These are phyloP conservation scores for Lachancea cidri DNA, from an alignment of 805 yeast genomes.

Conservation along the genomic window DNA sequence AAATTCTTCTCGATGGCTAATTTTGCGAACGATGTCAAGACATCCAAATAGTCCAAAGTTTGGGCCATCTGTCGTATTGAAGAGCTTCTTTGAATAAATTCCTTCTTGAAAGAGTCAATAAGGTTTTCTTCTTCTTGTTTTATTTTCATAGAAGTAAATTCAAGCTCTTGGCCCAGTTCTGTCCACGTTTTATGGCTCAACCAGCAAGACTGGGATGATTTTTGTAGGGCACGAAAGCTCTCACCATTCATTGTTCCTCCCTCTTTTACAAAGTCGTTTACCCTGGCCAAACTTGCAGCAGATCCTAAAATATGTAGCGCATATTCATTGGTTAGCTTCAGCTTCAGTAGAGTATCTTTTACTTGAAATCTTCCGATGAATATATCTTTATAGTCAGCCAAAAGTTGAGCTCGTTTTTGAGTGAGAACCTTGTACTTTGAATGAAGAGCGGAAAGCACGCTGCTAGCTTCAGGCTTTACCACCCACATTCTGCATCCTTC, in stretches of 20 bases:
- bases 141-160: conserved; percentile 43
- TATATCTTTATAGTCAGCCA: conserved; percentile 29
- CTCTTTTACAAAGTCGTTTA: conserved; percentile 22
- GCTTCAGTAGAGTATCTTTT: conserved; percentile 34
- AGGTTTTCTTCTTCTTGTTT: conserved; percentile 50
- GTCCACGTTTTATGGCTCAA: conserved; percentile 48
- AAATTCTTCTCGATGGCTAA: conserved; percentile 65
- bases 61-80: conserved; percentile 47
- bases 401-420: conserved; percentile 24
- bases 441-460: conserved; percentile 34
- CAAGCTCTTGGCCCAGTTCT: conserved; percentile 45
- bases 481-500: conserved; percentile 27
- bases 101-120: conserved; percentile 42
- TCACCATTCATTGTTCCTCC: conserved; percentile 17
- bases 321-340: conserved; percentile 41
- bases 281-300: conserved; percentile 21
- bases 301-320: conserved; percentile 46
- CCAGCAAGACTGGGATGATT: conserved; percentile 42
- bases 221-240: conserved; percentile 30
- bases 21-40: conserved; percentile 63
- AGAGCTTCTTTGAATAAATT: conserved; percentile 41
- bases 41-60: conserved; percentile 63
- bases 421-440: conserved; percentile 26
- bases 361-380: conserved; percentile 25
- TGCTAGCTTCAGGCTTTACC: conserved; percentile 32